Conservation (phyloP, 495 filamentous ascomycete species). For the Mytilinidion resinicola region DNA sequence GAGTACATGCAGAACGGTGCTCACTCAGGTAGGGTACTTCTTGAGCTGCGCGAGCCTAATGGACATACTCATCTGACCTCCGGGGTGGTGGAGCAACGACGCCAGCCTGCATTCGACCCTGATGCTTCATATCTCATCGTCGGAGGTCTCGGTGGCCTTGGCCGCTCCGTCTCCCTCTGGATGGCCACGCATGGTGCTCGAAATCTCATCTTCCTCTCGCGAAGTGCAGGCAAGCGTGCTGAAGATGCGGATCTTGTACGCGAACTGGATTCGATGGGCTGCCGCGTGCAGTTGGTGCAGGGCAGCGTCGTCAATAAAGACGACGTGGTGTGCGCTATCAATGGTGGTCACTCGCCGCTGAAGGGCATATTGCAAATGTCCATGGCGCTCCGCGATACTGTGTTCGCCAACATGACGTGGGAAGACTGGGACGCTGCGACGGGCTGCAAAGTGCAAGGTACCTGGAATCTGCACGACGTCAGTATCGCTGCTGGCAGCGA, state of each 20-base stretch:
- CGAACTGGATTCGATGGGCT: background rate
- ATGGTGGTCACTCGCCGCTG: background rate
- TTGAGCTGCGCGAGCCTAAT: background rate
- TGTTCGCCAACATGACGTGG: slow-evolving; percentile 2
- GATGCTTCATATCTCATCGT: slow-evolving; percentile 33
- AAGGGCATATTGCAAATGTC: slow-evolving; percentile 2
- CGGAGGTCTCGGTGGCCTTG: slow-evolving; percentile 36
- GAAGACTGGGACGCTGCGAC: background rate
- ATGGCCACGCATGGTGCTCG: slow-evolving; percentile 31
- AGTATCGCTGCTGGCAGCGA: background rate
- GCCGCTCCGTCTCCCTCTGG: slow-evolving; percentile 28
- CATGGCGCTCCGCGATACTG: slow-evolving; percentile 4
- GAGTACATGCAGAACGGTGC: background rate
- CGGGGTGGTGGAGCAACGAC: too few species aligned
- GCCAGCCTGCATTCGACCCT: background rate
- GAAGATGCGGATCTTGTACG: background rate
- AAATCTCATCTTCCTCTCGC: slow-evolving; percentile 30
- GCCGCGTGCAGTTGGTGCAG: background rate
- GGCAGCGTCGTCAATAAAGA: background rate
- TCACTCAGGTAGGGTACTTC: background rate
- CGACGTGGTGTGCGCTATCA: background rate
- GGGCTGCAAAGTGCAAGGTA: slow-evolving; percentile 3
- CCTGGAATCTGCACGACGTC: slow-evolving; percentile 9
- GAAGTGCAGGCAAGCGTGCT: background rate
- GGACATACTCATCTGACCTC: too few species aligned